These are phyloP conservation scores for Pseudogymnoascus sp. DNA, from an alignment of 2,329 filamentous ascomycete species.

Conservation along the genomic window DNA sequence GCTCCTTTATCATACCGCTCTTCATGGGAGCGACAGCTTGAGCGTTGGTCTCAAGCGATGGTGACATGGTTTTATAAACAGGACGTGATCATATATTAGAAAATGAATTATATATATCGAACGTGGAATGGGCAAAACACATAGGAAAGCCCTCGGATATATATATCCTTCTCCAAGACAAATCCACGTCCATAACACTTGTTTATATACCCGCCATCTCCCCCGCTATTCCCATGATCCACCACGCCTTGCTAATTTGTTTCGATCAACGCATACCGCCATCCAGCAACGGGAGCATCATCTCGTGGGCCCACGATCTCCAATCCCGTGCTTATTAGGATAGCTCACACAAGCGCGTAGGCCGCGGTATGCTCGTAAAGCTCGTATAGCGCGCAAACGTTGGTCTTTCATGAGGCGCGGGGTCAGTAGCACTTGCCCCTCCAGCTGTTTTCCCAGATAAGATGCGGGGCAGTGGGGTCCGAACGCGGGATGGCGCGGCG, in stretches of 20 bases:
- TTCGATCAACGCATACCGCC: neutral
- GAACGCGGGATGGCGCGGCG: slow-evolving; percentile 2
- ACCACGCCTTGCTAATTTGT: neutral
- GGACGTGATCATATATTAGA: neutral
- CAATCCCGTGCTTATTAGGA: neutral
- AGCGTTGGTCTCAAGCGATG: neutral
- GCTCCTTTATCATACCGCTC: slow-evolving; percentile 1
- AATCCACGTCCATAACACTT: neutral
- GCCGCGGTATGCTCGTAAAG: neutral
- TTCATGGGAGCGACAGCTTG: neutral
- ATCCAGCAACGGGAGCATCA: neutral
- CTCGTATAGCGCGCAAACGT: neutral
- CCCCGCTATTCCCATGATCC: neutral
- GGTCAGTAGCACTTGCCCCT: neutral
- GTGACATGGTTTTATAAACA: neutral
- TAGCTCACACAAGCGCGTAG: neutral
- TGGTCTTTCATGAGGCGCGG: neutral
- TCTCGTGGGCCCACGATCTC: neutral
- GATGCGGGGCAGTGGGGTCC: slow-evolving; percentile 1
- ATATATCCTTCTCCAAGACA: neutral
- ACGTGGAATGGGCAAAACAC: neutral
- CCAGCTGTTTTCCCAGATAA: neutral
- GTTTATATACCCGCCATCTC: neutral
- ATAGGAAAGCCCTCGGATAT: neutral
- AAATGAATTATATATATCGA: neutral